Conservation (phyloP, 2,329 filamentous ascomycete genomes). For the Fusarium beomiforme region DNA sequence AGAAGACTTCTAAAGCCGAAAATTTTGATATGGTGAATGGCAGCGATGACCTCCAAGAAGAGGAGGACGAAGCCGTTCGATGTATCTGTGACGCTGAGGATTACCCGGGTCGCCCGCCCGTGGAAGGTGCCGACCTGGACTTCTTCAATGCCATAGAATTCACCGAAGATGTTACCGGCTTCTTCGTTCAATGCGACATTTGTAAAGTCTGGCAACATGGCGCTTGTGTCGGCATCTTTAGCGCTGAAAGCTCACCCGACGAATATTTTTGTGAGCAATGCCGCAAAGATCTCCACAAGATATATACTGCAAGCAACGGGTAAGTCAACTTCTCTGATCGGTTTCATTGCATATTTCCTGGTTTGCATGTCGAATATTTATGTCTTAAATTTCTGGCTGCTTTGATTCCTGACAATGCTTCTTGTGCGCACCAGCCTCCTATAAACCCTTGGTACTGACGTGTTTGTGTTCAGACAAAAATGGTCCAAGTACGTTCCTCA, state of each 20-base stretch:
- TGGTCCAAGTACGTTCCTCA: conserved; percentile 74
- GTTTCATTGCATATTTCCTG: background rate
- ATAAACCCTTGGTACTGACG: conserved; percentile 48
- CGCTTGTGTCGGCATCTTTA: conserved; percentile 96
- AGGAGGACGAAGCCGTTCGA: conserved; percentile 93
- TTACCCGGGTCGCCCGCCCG: conserved; percentile 84
- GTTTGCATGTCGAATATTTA: background rate
- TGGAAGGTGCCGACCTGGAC: conserved; percentile 67
- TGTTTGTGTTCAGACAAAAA: conserved; percentile 61
- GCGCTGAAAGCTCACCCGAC: conserved; percentile 90
- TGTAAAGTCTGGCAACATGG: conserved; percentile 99
- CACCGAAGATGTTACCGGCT: conserved; percentile 87
- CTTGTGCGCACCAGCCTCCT: background rate
- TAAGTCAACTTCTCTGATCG: conserved; percentile 59
- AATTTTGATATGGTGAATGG: conserved; percentile 67
- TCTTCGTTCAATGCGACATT: conserved; percentile 97
- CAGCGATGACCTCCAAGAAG: conserved; percentile 73
- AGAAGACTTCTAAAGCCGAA: conserved; percentile 56
- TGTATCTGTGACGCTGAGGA: conserved; percentile 96
- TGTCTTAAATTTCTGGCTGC: background rate
- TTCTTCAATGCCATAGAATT: conserved; percentile 69
- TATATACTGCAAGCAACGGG: conserved; percentile 85
- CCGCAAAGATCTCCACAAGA: conserved; percentile 88
- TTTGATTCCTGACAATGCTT: background rate
- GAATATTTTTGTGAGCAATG: conserved; percentile 99